A percentile compares a stretch with the other conserved stretches of the same genome.
Conservation (phyloP, 2,329 filamentous ascomycete species). For the Endocalyx cinctus region DNA sequence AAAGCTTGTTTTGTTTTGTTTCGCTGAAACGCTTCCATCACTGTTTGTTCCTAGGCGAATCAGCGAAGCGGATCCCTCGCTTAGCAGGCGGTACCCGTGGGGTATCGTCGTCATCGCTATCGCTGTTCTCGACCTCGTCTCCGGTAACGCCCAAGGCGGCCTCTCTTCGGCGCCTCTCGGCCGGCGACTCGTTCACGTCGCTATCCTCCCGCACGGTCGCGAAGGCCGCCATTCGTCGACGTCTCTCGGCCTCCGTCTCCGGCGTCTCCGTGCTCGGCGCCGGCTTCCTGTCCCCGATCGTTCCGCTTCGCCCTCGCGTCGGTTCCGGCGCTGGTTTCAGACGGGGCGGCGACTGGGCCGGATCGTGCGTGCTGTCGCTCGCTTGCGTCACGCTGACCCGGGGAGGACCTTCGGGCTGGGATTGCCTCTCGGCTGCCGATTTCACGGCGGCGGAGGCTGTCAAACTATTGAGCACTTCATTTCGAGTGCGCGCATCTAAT, state of each 20-base stretch:
- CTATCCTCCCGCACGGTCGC: conserved; percentile 39
- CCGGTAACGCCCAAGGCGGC: conserved; percentile 63
- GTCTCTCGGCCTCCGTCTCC: conserved; percentile 68
- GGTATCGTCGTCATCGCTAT: conserved; percentile 55
- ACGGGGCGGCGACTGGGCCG: conserved; percentile 13
- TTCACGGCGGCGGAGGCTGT: conserved; percentile 44
- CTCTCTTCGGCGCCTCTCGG: conserved; percentile 68
- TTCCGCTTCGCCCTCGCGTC: conserved; percentile 17
- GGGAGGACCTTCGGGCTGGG: conserved; percentile 11
- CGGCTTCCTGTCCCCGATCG: conserved; percentile 11
- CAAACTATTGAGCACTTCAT: conserved; percentile 49
- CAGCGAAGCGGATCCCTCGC: conserved; percentile 59
- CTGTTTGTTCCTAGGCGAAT: conserved; percentile 30
- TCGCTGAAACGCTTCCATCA: no score
- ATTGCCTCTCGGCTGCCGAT: conserved; percentile 36
- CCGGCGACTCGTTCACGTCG: conserved; percentile 61
- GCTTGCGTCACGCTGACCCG: conserved; percentile 20
- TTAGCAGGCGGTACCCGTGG: conserved; percentile 46
- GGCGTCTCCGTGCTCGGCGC: conserved; percentile 34
- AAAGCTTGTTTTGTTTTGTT: no score
- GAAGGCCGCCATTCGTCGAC: conserved; percentile 56
- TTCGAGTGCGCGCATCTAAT: conserved; percentile 62
- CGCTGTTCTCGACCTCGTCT: conserved; percentile 38
- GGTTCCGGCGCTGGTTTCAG: conserved; percentile 1
- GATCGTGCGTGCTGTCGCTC: conserved; percentile 19